phyloP scores from a whole-genome alignment of 768 basidiomycete genomes.

The Dendrothele bispora region DNA sequence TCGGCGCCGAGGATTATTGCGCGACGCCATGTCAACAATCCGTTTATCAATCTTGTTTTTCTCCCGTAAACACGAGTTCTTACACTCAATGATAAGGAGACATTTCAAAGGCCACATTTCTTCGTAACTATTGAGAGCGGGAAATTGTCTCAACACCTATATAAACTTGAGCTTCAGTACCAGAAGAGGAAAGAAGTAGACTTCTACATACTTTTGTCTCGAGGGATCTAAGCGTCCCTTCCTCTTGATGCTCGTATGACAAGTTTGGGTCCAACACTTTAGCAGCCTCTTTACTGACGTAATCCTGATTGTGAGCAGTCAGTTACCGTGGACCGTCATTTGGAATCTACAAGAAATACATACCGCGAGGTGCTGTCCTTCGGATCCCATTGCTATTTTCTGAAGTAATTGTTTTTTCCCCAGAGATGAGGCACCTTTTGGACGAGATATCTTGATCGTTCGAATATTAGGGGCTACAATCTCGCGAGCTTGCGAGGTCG shows the following conservation, averaged over 20 bases:
- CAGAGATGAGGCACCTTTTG: too few relatives aligned
- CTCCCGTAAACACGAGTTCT: not conserved
- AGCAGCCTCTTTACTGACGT: not conserved
- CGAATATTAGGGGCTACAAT: too few relatives aligned
- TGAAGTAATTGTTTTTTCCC: not conserved
- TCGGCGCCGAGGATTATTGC: too few relatives aligned
- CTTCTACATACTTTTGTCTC: not conserved
- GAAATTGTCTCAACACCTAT: not conserved
- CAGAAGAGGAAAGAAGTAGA: too few relatives aligned
- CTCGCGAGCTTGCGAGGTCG: too few relatives aligned
- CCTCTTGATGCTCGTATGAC: not conserved
- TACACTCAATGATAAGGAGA: not conserved
- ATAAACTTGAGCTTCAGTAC: too few relatives aligned
- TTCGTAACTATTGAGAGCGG: not conserved
- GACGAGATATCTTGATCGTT: too few relatives aligned
- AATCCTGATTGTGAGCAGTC: not conserved
- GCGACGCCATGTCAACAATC: not conserved
- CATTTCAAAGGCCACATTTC: not conserved
- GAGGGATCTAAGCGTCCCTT: not conserved
- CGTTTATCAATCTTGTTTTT: not conserved
- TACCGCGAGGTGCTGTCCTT: too few relatives aligned
- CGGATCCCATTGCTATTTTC: too few relatives aligned
- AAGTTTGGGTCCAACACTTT: not conserved
- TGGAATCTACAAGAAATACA: too few relatives aligned
- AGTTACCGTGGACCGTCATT: not conserved